Conservation (phyloP, 1,139 yeast species). For the Waltiozyma sp. region DNA sequence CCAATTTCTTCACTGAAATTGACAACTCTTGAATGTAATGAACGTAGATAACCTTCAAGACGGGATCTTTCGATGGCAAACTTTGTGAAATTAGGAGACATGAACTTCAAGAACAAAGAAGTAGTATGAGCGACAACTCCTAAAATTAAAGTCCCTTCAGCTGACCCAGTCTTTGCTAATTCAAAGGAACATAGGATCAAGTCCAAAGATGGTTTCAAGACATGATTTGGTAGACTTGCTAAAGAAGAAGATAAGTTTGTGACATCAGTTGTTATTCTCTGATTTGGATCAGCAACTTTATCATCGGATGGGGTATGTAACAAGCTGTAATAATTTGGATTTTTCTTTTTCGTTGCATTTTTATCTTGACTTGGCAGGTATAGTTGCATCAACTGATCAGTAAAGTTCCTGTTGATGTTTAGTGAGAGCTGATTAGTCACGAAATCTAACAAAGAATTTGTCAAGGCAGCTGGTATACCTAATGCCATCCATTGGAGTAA, state of each 20-base stretch:
- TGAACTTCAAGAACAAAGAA: constrained; percentile 57
- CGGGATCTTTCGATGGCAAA: constrained; percentile 70
- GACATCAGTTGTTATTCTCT: constrained; percentile 70
- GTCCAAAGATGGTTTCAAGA: constrained; percentile 78
- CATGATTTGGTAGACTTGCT: constrained; percentile 73
- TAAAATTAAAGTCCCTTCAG: constrained; percentile 75
- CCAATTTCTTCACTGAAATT: constrained; percentile 82
- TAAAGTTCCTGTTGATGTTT: constrained; percentile 54
- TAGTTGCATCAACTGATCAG: constrained; percentile 49
- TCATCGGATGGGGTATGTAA: constrained; percentile 44
- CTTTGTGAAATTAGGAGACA: constrained; percentile 87
- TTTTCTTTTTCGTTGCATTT: constrained; percentile 18
- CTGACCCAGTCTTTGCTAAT: constrained; percentile 66
- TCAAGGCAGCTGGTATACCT: constrained; percentile 79
- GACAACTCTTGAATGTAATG: constrained; percentile 73
- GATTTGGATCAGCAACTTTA: constrained; percentile 67
- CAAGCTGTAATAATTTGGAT: constrained; percentile 40
- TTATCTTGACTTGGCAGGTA: constrained; percentile 51
- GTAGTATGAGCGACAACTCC: constrained; percentile 79
- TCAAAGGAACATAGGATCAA: constrained; percentile 75
- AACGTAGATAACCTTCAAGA: constrained; percentile 77
- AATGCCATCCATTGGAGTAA: constrained; percentile 72
- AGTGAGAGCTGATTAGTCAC: constrained; percentile 61
- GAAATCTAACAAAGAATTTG: constrained; percentile 65
- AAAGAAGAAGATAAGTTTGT: constrained; percentile 63